Conservation (phyloP, 371 early-diverging fungal species). For the Furculomyces boomerangus region DNA sequence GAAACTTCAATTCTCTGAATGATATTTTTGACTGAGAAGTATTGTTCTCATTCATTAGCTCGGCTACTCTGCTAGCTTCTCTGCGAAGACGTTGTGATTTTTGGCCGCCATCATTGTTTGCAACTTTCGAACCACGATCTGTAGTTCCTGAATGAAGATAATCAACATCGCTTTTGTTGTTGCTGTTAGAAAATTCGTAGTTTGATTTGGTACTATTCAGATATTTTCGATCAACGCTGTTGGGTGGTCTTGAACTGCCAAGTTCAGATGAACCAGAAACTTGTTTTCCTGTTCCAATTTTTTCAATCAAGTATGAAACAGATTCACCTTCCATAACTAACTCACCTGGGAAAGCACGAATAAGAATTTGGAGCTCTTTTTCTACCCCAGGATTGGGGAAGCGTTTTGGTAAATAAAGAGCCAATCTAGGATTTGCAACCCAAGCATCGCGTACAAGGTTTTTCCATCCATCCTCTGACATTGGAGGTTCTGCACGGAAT, state of each 20-base stretch:
- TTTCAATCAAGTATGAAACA: conserved; percentile 35
- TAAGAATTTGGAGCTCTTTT: conserved; percentile 42
- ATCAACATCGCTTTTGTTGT: not conserved
- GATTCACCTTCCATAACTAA: conserved; percentile 60
- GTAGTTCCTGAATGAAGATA: not conserved
- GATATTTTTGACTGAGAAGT: not conserved
- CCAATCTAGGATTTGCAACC: conserved; percentile 55
- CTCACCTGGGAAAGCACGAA: conserved; percentile 41
- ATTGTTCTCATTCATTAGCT: not conserved
- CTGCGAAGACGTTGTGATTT: no score
- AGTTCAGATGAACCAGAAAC: not conserved
- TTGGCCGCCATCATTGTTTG: no score
- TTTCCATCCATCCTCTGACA: conserved; percentile 52
- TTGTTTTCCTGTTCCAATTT: conserved; percentile 1
- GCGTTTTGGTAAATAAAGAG: conserved; percentile 53
- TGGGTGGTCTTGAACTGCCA: not conserved
- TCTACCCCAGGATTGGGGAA: conserved; percentile 49
- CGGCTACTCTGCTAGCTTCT: not conserved
- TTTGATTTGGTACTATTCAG: no score
- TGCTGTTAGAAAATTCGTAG: not conserved
- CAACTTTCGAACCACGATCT: not conserved
- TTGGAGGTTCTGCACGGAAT: conserved; percentile 7
- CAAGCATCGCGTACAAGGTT: conserved; percentile 60
- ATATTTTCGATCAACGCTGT: not conserved
- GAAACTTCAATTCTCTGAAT: conserved; percentile 30